A percentile compares a stretch with the other conserved stretches of the same genome.
Conservation (phyloP, 1,284 basidiomycete species). For the Irpex sp. region DNA sequence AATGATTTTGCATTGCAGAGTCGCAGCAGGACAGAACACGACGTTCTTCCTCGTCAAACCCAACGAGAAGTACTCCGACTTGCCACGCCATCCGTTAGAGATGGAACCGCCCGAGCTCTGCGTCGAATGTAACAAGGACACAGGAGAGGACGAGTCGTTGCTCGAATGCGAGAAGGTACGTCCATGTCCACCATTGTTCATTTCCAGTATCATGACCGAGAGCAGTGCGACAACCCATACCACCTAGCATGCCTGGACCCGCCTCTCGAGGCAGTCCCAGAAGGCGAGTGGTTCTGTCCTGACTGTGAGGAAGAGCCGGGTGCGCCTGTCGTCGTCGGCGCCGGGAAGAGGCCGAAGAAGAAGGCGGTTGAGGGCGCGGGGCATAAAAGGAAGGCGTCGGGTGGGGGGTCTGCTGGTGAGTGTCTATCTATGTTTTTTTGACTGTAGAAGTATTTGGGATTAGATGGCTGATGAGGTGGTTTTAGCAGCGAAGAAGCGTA, state of each 20-base stretch:
- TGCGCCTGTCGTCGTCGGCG: slow-evolving; percentile 27
- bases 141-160: slow-evolving; percentile 60
- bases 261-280: slow-evolving; percentile 71
- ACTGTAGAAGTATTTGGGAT: too few species aligned
- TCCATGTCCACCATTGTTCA: neutral
- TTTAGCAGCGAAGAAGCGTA: neutral
- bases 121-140: slow-evolving; percentile 64
- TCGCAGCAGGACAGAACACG: slow-evolving; percentile 83
- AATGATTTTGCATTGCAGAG: slow-evolving; percentile 33
- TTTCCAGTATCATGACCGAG: too few species aligned
- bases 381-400: slow-evolving; percentile 29
- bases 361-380: slow-evolving; percentile 14
- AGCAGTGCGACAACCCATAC: slow-evolving; percentile 80
- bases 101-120: slow-evolving; percentile 69
- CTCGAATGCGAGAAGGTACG: slow-evolving; percentile 85
- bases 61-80: slow-evolving; percentile 61
- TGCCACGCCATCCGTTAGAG: slow-evolving; percentile 71
- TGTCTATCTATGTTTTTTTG: too few species aligned
- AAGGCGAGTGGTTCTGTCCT: slow-evolving; percentile 92
- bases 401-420: slow-evolving; percentile 10
- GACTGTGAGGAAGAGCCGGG: slow-evolving; percentile 44
- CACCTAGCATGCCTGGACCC: slow-evolving; percentile 81
- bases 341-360: slow-evolving; percentile 18
- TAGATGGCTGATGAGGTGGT: neutral
- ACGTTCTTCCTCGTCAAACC: slow-evolving; percentile 76